Evolutionary conservation across 495 filamentous ascomycete species (phyloP).

Genomic region (Aspergillus bridgeri): DNA sequence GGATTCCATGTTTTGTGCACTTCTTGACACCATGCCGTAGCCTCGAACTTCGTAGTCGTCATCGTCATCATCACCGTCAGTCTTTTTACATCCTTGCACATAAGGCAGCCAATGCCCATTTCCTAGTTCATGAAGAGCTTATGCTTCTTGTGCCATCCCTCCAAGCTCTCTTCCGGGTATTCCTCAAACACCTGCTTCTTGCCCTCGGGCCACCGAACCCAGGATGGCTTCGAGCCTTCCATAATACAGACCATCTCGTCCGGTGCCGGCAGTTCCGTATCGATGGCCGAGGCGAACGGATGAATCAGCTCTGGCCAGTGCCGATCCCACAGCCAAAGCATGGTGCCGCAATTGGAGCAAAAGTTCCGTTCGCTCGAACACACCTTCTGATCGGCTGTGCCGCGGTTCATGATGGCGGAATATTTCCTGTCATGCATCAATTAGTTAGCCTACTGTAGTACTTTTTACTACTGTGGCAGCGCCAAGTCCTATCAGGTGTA

Average conservation of each 20-base stretch:
- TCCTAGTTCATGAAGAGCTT: slow-evolving; percentile 24
- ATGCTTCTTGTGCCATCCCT: slow-evolving; percentile 53
- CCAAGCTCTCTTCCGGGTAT: slow-evolving; percentile 44
- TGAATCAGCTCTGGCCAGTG: slow-evolving; percentile 55
- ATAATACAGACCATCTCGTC: slow-evolving; percentile 53
- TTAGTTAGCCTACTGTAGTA: background rate
- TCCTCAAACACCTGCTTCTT: slow-evolving; percentile 44
- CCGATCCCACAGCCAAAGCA: slow-evolving; percentile 49
- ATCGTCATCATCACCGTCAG: background rate
- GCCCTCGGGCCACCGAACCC: slow-evolving; percentile 51
- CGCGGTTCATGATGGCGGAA: slow-evolving; percentile 46
- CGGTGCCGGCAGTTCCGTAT: slow-evolving; percentile 49
- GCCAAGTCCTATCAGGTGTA: no score
- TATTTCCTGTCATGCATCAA: slow-evolving; percentile 40
- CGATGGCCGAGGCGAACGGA: slow-evolving; percentile 56
- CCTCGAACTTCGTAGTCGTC: background rate
- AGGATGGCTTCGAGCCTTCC: slow-evolving; percentile 46
- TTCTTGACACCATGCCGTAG: background rate
- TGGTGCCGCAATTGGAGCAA: slow-evolving; percentile 50
- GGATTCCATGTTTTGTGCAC: background rate
- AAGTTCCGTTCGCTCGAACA: slow-evolving; percentile 51
- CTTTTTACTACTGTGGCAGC: no score
- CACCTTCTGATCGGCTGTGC: slow-evolving; percentile 38
- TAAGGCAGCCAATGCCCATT: background rate
- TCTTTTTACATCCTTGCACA: slow-evolving; percentile 1